A percentile compares a stretch with the other conserved stretches of the same genome.
Evolutionary conservation across 2,329 filamentous ascomycete genomes (phyloP).

Genomic region (Xylaria sp.): DNA sequence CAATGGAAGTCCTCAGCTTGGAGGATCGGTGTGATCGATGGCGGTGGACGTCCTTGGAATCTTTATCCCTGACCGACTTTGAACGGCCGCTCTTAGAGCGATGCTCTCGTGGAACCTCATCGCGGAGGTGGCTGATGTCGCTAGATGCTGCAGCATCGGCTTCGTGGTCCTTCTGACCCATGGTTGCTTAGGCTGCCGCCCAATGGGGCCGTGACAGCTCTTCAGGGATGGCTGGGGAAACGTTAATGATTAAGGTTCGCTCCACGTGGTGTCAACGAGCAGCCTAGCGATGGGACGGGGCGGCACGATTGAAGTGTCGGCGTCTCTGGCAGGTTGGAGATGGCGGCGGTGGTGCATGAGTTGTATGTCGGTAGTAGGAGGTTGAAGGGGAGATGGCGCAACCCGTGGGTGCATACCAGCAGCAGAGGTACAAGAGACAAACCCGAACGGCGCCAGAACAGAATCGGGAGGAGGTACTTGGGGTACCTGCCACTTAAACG

Average conservation of each 20-base stretch:
- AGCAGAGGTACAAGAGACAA: neutral
- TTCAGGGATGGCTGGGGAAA: constrained; percentile 23
- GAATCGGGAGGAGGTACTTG: constrained; percentile 6
- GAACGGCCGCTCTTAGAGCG: constrained; percentile 33
- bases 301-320: constrained; percentile 2
- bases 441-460: too few relatives aligned
- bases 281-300: neutral
- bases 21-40: constrained; percentile 39
- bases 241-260: constrained; percentile 22
- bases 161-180: constrained; percentile 39
- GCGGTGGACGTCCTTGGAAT: constrained; percentile 33
- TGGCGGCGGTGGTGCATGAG: constrained; percentile 8
- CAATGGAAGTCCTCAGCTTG: constrained; percentile 34
- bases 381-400: constrained; percentile 28
- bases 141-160: constrained; percentile 27
- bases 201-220: constrained; percentile 40
- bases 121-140: constrained; percentile 25
- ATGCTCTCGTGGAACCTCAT: constrained; percentile 36
- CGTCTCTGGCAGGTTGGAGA: constrained; percentile 5
- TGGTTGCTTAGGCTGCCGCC: constrained; percentile 39
- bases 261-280: constrained; percentile 19
- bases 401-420: constrained; percentile 19
- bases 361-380: constrained; percentile 13
- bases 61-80: constrained; percentile 32
- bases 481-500: constrained; percentile 21